Conservation (phyloP, 1,284 basidiomycete species). For the Puccinia coronata region DNA sequence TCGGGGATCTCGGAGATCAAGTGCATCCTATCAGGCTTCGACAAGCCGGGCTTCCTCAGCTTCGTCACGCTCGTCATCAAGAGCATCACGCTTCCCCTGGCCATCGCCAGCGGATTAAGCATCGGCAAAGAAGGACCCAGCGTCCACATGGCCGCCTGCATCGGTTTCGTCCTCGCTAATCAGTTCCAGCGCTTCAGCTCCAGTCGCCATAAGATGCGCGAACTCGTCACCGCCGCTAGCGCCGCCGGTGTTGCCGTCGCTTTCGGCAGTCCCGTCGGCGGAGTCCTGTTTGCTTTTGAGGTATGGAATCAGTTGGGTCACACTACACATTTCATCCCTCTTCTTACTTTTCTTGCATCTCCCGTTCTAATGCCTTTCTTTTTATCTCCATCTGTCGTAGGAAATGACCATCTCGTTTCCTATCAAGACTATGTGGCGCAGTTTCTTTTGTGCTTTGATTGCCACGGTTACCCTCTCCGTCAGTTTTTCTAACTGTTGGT, state of each 20-base stretch:
- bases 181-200: slow-evolving; percentile 78
- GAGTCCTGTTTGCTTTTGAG: slow-evolving; percentile 81
- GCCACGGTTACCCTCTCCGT: slow-evolving; percentile 94
- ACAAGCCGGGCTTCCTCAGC: slow-evolving; percentile 92
- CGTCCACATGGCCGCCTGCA: slow-evolving; percentile 93
- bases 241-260: slow-evolving; percentile 97
- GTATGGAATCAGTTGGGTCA: too few species aligned
- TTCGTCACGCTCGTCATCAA: slow-evolving; percentile 87
- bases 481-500: slow-evolving; percentile 58
- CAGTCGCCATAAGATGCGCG: slow-evolving; percentile 85
- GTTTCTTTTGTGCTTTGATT: slow-evolving; percentile 93
- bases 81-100: slow-evolving; percentile 83
- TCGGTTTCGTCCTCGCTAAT: slow-evolving; percentile 82
- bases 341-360: too few species aligned
- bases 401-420: slow-evolving; percentile 98
- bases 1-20: slow-evolving; percentile 99
- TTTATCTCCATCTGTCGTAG: slow-evolving; percentile 60
- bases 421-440: slow-evolving; percentile 97
- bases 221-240: slow-evolving; percentile 90
- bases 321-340: too few species aligned
- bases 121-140: slow-evolving; percentile 99
- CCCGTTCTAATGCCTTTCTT: not conserved
- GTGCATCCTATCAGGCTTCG: slow-evolving; percentile 93
- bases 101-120: slow-evolving; percentile 95
- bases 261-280: slow-evolving; percentile 95